These are phyloP conservation scores for Brettanomyces anomalus DNA, from an alignment of 805 yeast species.

Conservation along the genomic window DNA sequence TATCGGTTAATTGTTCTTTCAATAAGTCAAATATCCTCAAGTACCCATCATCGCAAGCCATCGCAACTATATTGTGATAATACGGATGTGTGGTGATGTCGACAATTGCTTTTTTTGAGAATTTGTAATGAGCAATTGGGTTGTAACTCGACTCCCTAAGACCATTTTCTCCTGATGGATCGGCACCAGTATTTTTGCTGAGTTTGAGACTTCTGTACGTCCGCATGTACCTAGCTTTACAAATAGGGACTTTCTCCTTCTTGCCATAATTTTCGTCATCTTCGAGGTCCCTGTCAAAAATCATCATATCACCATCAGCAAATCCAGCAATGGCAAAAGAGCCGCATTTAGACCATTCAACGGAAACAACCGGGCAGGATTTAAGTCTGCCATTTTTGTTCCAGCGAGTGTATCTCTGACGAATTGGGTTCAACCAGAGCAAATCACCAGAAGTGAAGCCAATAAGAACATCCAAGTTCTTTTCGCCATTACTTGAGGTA, in stretches of 20 bases:
- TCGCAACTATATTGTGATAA: conserved; percentile 30
- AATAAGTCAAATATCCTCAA: conserved; percentile 46
- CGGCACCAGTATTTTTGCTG: too few species aligned
- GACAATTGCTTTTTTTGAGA: conserved; percentile 54
- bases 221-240: conserved; percentile 1
- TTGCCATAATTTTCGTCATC: conserved; percentile 29
- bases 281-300: conserved; percentile 43
- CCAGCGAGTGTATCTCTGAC: conserved; percentile 39
- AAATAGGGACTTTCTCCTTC: background rate
- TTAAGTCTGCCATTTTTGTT: conserved; percentile 40
- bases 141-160: conserved; percentile 18
- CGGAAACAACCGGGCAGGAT: conserved; percentile 34
- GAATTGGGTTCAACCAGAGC: conserved; percentile 47
- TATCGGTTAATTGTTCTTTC: conserved; percentile 37
- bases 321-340: conserved; percentile 48
- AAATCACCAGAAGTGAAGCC: conserved; percentile 67
- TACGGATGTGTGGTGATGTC: conserved; percentile 34
- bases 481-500: conserved; percentile 18
- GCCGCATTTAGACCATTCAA: conserved; percentile 40
- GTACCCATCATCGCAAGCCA: conserved; percentile 62
- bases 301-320: conserved; percentile 50
- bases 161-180: background rate
- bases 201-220: background rate
- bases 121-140: conserved; percentile 54
- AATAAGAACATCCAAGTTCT: conserved; percentile 40